phyloP scores from a whole-genome alignment of 371 early-diverging fungal genomes.

The Mortierella sp. region DNA sequence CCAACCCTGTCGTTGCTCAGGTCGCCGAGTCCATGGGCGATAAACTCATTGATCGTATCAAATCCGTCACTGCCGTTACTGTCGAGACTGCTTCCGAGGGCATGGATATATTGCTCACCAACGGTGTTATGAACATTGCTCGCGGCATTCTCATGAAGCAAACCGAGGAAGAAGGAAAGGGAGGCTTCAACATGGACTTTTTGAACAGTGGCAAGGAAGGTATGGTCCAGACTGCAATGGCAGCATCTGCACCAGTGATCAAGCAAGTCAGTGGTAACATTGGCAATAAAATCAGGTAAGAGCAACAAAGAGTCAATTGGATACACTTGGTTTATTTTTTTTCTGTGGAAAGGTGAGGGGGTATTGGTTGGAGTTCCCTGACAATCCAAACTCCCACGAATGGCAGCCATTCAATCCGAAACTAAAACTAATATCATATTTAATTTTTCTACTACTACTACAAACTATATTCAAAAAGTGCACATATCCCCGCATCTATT shows the following conservation, averaged over 20 bases:
- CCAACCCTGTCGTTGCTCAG: slow-evolving; percentile 26
- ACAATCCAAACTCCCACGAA: slow-evolving; percentile 6
- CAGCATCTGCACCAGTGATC: slow-evolving; percentile 40
- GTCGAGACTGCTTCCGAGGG: slow-evolving; percentile 48
- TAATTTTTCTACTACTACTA: neutral
- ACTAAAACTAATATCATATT: neutral
- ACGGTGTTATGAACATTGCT: slow-evolving; percentile 50
- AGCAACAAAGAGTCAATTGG: neutral
- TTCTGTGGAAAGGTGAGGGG: neutral
- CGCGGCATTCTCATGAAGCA: slow-evolving; percentile 27
- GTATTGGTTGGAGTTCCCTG: neutral
- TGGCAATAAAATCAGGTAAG: slow-evolving; percentile 35
- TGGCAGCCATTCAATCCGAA: neutral
- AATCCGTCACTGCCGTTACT: slow-evolving; percentile 20
- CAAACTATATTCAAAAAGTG: slow-evolving; percentile 3
- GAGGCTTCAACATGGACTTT: slow-evolving; percentile 48
- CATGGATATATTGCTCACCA: slow-evolving; percentile 44
- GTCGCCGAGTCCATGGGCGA: slow-evolving; percentile 24
- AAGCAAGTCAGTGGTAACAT: slow-evolving; percentile 48
- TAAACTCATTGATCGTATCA: slow-evolving; percentile 24
- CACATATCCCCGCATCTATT: slow-evolving; percentile 36
- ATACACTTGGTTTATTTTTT: neutral
- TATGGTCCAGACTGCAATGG: slow-evolving; percentile 41
- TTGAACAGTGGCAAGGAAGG: slow-evolving; percentile 44
- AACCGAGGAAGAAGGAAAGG: slow-evolving; percentile 16